These are phyloP conservation scores for Immersiella caudata DNA, from an alignment of 495 filamentous ascomycete species.

Conservation along the genomic window DNA sequence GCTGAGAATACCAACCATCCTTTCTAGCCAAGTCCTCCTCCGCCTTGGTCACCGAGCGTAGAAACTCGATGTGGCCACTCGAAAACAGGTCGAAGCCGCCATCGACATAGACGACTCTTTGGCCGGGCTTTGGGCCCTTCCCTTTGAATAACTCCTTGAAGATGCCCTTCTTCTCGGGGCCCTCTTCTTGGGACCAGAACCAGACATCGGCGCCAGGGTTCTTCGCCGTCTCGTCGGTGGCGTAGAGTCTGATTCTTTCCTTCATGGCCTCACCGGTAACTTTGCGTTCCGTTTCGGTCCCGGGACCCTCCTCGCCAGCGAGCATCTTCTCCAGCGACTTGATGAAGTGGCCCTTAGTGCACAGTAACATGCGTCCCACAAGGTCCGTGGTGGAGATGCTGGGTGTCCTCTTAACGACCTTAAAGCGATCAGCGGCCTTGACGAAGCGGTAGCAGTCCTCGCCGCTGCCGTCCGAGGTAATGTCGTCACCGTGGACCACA, in stretches of 20 bases:
- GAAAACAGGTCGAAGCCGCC: constrained; percentile 98
- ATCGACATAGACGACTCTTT: constrained; percentile 90
- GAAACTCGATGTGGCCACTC: constrained; percentile 93
- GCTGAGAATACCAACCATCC: constrained; percentile 73
- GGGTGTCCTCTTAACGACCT: constrained; percentile 93
- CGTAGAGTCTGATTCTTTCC: constrained; percentile 78
- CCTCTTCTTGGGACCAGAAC: constrained; percentile 66
- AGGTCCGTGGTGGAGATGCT: constrained; percentile 97
- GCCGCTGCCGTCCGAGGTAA: constrained; percentile 87
- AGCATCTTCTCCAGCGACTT: constrained; percentile 69
- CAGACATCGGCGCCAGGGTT: constrained; percentile 75
- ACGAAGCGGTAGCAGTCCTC: constrained; percentile 98
- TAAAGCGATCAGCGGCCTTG: constrained; percentile 87
- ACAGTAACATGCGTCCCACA: constrained; percentile 94
- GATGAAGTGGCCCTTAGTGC: constrained; percentile 86
- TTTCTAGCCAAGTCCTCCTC: constrained; percentile 68
- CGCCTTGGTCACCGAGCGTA: constrained; percentile 68
- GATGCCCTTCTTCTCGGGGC: constrained; percentile 54
- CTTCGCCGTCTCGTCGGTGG: constrained; percentile 77
- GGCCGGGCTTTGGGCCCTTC: constrained; percentile 66
- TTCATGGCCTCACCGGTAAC: constrained; percentile 61
- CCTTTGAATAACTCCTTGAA: constrained; percentile 71
- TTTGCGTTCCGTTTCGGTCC: constrained; percentile 66
- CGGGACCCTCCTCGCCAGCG: constrained; percentile 69
- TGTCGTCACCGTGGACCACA: constrained; percentile 97